These are phyloP conservation scores for Lachancea mirantina DNA, from an alignment of 805 yeast genomes.

Conservation along the genomic window DNA sequence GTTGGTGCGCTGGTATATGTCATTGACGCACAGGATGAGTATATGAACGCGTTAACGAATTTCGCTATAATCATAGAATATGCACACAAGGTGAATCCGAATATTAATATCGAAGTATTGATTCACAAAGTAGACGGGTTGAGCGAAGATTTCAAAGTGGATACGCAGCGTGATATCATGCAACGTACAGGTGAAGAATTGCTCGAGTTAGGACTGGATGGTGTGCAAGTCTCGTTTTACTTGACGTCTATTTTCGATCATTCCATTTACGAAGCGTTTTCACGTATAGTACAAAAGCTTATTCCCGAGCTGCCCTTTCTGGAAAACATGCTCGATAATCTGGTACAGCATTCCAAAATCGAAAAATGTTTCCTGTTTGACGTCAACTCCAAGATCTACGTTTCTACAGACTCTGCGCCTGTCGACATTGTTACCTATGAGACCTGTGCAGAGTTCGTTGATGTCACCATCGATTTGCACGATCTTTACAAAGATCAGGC, in stretches of 20 bases:
- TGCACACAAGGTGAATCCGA: conserved; percentile 78
- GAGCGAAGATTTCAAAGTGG: conserved; percentile 86
- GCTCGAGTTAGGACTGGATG: conserved; percentile 81
- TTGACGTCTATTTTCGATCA: conserved; percentile 92
- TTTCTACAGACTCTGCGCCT: conserved; percentile 93
- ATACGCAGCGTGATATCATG: conserved; percentile 94
- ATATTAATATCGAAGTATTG: conserved; percentile 81
- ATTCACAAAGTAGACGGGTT: conserved; percentile 95
- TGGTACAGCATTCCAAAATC: conserved; percentile 81
- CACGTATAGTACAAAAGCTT: conserved; percentile 84
- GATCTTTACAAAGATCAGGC: conserved; percentile 45
- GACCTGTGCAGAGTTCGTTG: conserved; percentile 95
- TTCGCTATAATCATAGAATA: conserved; percentile 81
- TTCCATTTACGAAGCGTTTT: conserved; percentile 91
- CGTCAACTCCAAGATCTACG: conserved; percentile 84
- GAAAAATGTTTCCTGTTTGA: conserved; percentile 93
- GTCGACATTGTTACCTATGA: conserved; percentile 94
- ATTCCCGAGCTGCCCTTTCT: conserved; percentile 82
- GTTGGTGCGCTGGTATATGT: conserved; percentile 92
- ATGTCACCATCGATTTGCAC: conserved; percentile 84
- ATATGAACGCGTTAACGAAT: conserved; percentile 82
- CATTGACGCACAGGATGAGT: conserved; percentile 93
- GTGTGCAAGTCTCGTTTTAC: conserved; percentile 85
- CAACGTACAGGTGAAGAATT: conserved; percentile 92
- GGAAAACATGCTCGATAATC: conserved; percentile 80